Evolutionary conservation across 352 stramenopile species (phyloP), one percentile per base, ranked within the genome.

Genomic region (Pythium volutum): DNA sequence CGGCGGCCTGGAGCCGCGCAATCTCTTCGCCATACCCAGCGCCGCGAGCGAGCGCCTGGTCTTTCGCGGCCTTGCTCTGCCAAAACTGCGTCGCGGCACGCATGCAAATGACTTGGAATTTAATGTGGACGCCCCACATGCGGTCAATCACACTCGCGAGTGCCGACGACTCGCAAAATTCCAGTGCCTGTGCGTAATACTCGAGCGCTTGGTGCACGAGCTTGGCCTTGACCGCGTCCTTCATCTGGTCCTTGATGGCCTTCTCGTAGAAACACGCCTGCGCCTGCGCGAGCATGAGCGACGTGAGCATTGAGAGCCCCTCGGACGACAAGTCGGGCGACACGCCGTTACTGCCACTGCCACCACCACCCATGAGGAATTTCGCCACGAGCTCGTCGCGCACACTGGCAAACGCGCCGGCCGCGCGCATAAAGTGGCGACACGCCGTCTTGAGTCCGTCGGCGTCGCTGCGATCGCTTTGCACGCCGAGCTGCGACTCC

Each of bases 251-350:
- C 51, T 92, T 93, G 29, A 97, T 89, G 20, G 88, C 81, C 64
- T 97, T 97, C 63, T 97, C 87, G 64, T 96, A 97, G 55, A 96
- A 96, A 54, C 88, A 96, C n/a, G 87, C 87, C 59, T 95, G 86
- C 23, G 84, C 84, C 65, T 95, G 86, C 16, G 84, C 86, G 18
- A 95, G 71, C 84, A 95, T 92, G 50, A 95, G 71, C 45, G 76
- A 67, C 31, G 66, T 74, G 15, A 91, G 71, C 55, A 95, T 73
- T n/a, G 71, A 68, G n/a, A 93, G 75, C 1, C 81, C 81, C 52
- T 93, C 84, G 3, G 51, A 27, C 42, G 73, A 85, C 69, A 84
- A 79, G 53, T 93, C 84, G 25, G 82, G 76, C 18, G 81, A 87
- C 6, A 65, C 31, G 31, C 31, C 31, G 31, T n/a, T n/a, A n/a